Evolutionary conservation across 2,329 filamentous ascomycete genomes (phyloP).

Genomic region (Eutypella sp.): DNA sequence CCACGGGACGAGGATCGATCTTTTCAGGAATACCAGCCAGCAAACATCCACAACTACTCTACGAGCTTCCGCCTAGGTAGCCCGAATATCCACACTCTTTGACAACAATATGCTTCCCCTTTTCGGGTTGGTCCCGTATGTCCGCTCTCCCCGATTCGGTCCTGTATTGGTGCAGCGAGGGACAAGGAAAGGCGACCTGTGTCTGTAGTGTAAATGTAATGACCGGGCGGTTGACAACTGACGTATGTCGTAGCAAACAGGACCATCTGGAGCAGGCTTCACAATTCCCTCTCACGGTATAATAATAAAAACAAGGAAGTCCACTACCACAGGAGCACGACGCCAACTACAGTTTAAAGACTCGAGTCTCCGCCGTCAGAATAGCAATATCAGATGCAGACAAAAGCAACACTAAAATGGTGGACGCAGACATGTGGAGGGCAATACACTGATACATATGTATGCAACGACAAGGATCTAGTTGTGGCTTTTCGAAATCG

Average conservation of each 20-base stretch:
- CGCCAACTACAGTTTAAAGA: constrained; percentile 23
- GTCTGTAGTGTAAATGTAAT: constrained; percentile 19
- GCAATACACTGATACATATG: constrained; percentile 33
- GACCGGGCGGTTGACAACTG: constrained; percentile 15
- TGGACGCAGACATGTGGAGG: constrained; percentile 29
- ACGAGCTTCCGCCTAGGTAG: constrained; percentile 17
- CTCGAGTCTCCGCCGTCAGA: constrained; percentile 25
- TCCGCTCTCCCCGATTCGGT: constrained; percentile 3
- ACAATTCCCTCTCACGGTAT: constrained; percentile 18
- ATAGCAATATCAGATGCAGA: constrained; percentile 28
- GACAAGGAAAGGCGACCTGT: constrained; percentile 14
- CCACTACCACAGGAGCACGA: constrained; percentile 21
- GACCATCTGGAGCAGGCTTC: constrained; percentile 13
- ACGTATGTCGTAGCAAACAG: constrained; percentile 22
- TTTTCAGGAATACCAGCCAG: constrained; percentile 23
- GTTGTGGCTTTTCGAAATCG: constrained; percentile 24
- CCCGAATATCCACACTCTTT: constrained; percentile 12
- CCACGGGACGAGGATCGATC: constrained; percentile 23
- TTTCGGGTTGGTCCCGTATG: constrained; percentile 9
- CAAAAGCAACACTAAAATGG: constrained; percentile 23
- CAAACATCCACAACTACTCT: constrained; percentile 20
- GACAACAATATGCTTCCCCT: constrained; percentile 8
- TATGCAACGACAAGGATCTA: constrained; percentile 33
- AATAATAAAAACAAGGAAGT: constrained; percentile 19
- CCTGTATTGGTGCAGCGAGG: constrained; percentile 15